These are phyloP conservation scores for Globisporangium iwayamae DNA, from an alignment of 352 stramenopile genomes.

Conservation along the genomic window DNA sequence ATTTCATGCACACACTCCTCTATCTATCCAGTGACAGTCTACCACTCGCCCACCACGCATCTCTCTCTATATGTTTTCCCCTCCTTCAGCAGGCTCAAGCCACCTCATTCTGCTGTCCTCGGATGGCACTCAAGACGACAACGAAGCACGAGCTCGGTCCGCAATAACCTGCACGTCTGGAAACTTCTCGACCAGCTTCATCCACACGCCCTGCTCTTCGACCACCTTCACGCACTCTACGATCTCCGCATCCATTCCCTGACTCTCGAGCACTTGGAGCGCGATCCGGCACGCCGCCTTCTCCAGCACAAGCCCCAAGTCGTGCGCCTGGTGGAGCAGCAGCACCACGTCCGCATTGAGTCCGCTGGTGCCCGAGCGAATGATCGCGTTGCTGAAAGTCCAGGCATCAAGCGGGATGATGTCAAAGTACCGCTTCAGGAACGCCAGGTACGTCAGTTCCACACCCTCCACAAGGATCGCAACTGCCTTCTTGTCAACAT, in stretches of 20 bases:
- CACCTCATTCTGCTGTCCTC: too few relatives aligned
- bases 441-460: conserved; percentile 49
- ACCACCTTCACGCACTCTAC: conserved; percentile 29
- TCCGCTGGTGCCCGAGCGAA: conserved; percentile 43
- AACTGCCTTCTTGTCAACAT: neutral
- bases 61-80: neutral
- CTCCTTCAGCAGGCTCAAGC: neutral
- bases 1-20: too few relatives aligned
- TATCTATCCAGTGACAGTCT: too few relatives aligned
- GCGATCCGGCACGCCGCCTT: conserved; percentile 42
- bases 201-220: conserved; percentile 26
- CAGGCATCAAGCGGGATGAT: conserved; percentile 47
- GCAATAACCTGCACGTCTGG: conserved; percentile 32
- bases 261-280: conserved; percentile 36
- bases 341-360: conserved; percentile 40
- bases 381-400: conserved; percentile 49
- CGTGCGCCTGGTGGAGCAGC: conserved; percentile 41
- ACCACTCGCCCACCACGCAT: too few relatives aligned
- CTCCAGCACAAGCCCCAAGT: conserved; percentile 32
- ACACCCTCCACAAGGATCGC: conserved; percentile 39
- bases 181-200: conserved; percentile 31
- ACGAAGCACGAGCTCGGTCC: neutral
- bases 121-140: neutral
- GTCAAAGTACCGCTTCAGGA: conserved; percentile 48
- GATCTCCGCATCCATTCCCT: conserved; percentile 24